Evolutionary conservation across 2,329 filamentous ascomycete genomes (phyloP).

Genomic region (Colletotrichum endophyticum): DNA sequence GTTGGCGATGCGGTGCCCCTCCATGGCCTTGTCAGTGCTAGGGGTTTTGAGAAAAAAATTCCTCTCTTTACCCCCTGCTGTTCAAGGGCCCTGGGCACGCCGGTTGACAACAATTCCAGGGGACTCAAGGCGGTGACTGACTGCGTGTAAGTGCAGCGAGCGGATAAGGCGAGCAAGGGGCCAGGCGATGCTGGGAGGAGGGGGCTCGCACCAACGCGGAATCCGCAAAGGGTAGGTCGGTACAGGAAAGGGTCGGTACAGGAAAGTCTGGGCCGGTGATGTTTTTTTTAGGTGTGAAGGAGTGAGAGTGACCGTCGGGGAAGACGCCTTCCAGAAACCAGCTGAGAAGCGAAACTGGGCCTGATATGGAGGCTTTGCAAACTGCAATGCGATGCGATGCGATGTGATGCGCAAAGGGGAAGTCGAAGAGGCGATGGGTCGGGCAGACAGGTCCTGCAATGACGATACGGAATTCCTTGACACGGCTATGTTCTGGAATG

Average conservation of each 20-base stretch:
- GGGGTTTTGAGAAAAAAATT: background rate
- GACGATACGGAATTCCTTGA: background rate
- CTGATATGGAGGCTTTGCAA: background rate
- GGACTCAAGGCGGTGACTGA: constrained; percentile 4
- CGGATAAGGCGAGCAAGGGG: background rate
- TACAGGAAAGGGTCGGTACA: background rate
- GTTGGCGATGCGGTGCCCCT: background rate
- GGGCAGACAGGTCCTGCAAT: background rate
- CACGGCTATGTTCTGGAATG: background rate
- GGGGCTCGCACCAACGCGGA: background rate
- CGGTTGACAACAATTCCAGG: background rate
- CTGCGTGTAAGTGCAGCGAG: background rate
- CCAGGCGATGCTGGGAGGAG: background rate
- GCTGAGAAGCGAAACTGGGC: background rate
- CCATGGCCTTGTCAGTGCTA: background rate
- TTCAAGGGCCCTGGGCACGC: background rate
- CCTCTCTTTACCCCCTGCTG: background rate
- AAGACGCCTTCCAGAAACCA: background rate
- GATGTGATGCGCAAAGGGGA: background rate
- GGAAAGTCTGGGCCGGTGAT: background rate
- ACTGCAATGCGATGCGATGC: background rate
- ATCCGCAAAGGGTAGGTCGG: background rate
- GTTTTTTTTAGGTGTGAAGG: background rate
- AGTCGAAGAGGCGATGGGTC: background rate
- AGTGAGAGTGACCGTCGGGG: background rate